These are phyloP conservation scores for Suillus americanus DNA, from an alignment of 768 basidiomycete species.

Conservation along the genomic window DNA sequence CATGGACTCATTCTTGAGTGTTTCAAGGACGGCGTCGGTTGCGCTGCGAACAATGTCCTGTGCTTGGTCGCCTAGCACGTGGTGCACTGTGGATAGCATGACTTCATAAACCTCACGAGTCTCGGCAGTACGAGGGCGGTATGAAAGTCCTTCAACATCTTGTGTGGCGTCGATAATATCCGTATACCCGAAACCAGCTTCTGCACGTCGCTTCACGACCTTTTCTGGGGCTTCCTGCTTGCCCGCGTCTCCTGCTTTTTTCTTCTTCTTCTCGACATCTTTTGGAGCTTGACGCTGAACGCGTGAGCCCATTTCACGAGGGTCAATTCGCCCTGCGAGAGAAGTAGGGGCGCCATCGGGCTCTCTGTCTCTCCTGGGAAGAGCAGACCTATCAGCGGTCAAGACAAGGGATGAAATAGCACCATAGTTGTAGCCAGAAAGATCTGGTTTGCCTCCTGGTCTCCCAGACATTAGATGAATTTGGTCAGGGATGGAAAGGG, in stretches of 20 bases:
- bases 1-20: slow-evolving; percentile 81
- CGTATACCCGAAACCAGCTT: slow-evolving; percentile 72
- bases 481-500: not conserved
- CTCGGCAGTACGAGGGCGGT: slow-evolving; percentile 91
- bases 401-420: slow-evolving; percentile 93
- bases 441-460: slow-evolving; percentile 62
- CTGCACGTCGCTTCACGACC: slow-evolving; percentile 58
- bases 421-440: slow-evolving; percentile 93
- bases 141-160: slow-evolving; percentile 89
- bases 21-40: slow-evolving; percentile 88
- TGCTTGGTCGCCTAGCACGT: slow-evolving; percentile 87
- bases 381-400: slow-evolving; percentile 80
- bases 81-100: slow-evolving; percentile 81
- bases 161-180: slow-evolving; percentile 95
- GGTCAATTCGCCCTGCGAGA: slow-evolving; percentile 86
- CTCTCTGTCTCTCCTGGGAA: slow-evolving; percentile 90
- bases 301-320: slow-evolving; percentile 91
- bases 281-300: slow-evolving; percentile 81
- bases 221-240: slow-evolving; percentile 58
- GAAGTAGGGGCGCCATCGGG: slow-evolving; percentile 96
- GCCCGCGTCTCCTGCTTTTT: slow-evolving; percentile 60
- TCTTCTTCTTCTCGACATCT: slow-evolving; percentile 92
- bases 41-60: slow-evolving; percentile 96
- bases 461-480: slow-evolving; percentile 36
- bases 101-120: slow-evolving; percentile 94